Conservation (phyloP, 192 early-diverging fungal species). For the Linnemannia hyalina region DNA sequence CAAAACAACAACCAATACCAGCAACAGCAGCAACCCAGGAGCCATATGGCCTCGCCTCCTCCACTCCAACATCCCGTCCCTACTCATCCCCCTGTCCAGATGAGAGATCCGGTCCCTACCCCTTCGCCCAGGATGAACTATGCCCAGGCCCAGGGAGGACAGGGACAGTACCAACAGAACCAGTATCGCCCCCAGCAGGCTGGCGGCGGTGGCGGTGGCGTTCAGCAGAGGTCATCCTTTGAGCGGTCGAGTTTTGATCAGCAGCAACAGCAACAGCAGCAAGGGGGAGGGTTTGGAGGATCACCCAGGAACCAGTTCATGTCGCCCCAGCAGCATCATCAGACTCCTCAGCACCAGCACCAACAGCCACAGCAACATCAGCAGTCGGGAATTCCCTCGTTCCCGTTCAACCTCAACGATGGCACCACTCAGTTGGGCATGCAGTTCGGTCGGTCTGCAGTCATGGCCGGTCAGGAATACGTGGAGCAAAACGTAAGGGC, state of each 20-base stretch:
- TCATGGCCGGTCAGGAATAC: slow-evolving; percentile 86
- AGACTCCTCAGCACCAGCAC: slow-evolving; percentile 17
- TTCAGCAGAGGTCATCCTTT: slow-evolving; percentile 35
- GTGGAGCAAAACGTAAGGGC: slow-evolving; percentile 90
- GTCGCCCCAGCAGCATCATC: slow-evolving; percentile 38
- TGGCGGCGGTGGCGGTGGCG: not conserved
- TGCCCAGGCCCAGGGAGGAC: slow-evolving; percentile 35
- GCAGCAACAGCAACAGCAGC: slow-evolving; percentile 40
- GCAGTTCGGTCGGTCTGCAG: slow-evolving; percentile 90
- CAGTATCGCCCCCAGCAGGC: slow-evolving; percentile 54
- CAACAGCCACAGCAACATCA: slow-evolving; percentile 34
- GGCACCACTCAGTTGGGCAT: slow-evolving; percentile 92
- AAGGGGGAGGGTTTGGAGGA: slow-evolving; percentile 23
- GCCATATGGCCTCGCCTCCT: slow-evolving; percentile 62
- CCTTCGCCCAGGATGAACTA: slow-evolving; percentile 62
- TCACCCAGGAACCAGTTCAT: slow-evolving; percentile 42
- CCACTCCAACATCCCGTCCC: slow-evolving; percentile 73
- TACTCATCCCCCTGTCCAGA: slow-evolving; percentile 70
- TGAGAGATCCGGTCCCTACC: slow-evolving; percentile 58
- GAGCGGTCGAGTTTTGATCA: slow-evolving; percentile 49
- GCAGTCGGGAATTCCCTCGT: slow-evolving; percentile 53
- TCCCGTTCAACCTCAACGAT: slow-evolving; percentile 70
- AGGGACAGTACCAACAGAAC: slow-evolving; percentile 37
- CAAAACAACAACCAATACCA: slow-evolving; percentile 17
- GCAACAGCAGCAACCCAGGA: slow-evolving; percentile 35